phyloP scores from a whole-genome alignment of 495 filamentous ascomycete genomes.

The Talaromyces adpressus region DNA sequence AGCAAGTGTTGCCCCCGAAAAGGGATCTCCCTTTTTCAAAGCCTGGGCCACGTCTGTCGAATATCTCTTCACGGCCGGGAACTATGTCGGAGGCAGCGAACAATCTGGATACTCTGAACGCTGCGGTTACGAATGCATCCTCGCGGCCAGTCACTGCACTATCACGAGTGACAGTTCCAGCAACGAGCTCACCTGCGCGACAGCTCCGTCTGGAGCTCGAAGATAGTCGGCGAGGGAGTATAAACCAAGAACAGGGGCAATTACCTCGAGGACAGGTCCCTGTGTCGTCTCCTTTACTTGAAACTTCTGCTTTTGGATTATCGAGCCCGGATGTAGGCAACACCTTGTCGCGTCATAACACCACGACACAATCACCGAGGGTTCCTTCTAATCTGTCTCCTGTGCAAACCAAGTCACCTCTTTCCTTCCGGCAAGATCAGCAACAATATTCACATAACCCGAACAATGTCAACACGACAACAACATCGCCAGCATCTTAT shows the following conservation, averaged over 20 bases:
- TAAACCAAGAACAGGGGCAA: neutral
- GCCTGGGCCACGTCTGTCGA: constrained; percentile 4
- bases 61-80: neutral
- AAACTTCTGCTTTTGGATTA: neutral
- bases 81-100: neutral
- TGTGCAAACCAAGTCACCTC: neutral
- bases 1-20: constrained; percentile 39
- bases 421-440: neutral
- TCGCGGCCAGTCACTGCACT: constrained; percentile 2
- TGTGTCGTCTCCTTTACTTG: constrained; percentile 1
- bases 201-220: constrained; percentile 8
- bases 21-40: constrained; percentile 34
- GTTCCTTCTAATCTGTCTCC: neutral
- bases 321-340: neutral
- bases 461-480: constrained; percentile 3
- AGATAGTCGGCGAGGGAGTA: neutral
- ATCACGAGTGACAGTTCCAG: constrained; percentile 1
- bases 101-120: neutral
- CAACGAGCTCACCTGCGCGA: constrained; percentile 4
- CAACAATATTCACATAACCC: neutral
- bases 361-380: neutral
- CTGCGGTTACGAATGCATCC: neutral
- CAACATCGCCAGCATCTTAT: constrained; percentile 9
- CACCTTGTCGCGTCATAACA: neutral
- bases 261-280: neutral